Base-by-base conservation (phyloP, 2,329 filamentous ascomycete species). In the Sporothrix phasma region DNA sequence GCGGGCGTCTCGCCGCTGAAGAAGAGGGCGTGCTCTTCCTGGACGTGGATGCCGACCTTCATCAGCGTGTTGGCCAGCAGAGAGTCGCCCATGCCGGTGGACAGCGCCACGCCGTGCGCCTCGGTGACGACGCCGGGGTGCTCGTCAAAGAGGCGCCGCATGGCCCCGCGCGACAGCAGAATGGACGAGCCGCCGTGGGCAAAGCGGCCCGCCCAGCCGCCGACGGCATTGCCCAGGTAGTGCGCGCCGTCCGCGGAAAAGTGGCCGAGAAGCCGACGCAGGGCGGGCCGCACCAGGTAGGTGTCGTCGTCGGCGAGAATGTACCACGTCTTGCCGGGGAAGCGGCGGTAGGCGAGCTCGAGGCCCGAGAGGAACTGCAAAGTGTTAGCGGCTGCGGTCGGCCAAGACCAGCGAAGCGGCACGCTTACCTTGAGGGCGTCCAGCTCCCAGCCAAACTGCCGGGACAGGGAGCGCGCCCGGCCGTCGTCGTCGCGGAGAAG, bases 291-390 rank as follows among this genome's bases (percentile, higher is more conserved):
- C 24, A 59, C 41, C 4, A 45, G 39, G 39, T 59, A 59, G 13
- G 56, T 59, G 24, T 59, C 39, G 56, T 59, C 56, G 39, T 59
- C 56, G 39, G 56, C 39, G 37, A 59, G 56, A 19, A 59, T 34
- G 56, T 59, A 59, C 56, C 56, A 59, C 39, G n/a, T 45, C 11
- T 59, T 59, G 39, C 45, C 39, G 17, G 56, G 56, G 17, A 59
- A 59, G 5, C 15, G 43, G 15, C 24, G 8, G 39, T 59, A 59
- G 3, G 56, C 56, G 7, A 59, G 56, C 24, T 59, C 24, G 6
- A 59, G 26, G 15, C 56, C 34, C 7, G 56, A 59, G 37, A 59
- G 45, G 39, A 59, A 59, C 56, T 59, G 24, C 22, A n/a, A n/a
- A 6, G 15, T 41, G 15, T 17, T 41, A n/a, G 15, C 3, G 17